phyloP scores from a whole-genome alignment of 1,284 basidiomycete genomes.

The Bjerkandera adusta region DNA sequence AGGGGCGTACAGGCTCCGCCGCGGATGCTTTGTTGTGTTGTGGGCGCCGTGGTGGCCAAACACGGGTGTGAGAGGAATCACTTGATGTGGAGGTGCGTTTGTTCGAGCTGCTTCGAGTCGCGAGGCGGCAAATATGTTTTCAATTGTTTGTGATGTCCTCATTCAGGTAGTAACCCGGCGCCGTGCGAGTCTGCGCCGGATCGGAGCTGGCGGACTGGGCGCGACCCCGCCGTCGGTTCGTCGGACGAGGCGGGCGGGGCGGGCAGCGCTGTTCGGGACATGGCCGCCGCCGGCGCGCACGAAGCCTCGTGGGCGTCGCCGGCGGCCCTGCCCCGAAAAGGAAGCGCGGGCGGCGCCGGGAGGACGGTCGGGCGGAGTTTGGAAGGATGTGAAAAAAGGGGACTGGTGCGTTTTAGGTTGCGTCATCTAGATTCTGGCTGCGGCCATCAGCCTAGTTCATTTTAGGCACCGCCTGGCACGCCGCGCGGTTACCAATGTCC shows the following conservation, averaged over 20 bases:
- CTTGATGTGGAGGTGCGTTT: constrained; percentile 7
- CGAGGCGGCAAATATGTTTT: constrained; percentile 1
- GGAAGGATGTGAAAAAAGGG: constrained; percentile 18
- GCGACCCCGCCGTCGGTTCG: too few species aligned
- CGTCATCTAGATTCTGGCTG: constrained; percentile 35
- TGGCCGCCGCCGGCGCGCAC: constrained; percentile 2
- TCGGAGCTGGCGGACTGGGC: too few species aligned
- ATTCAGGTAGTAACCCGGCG: constrained; percentile 3
- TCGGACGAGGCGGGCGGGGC: too few species aligned
- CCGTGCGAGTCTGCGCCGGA: background rate
- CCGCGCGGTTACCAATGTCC: constrained; percentile 28
- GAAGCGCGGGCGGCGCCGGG: constrained; percentile 5
- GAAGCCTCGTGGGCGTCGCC: constrained; percentile 10
- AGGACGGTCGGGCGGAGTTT: constrained; percentile 14
- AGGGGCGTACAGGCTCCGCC: too few species aligned
- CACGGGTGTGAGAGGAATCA: constrained; percentile 6
- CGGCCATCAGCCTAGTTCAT: constrained; percentile 35
- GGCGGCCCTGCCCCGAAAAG: constrained; percentile 11
- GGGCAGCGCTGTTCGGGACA: background rate
- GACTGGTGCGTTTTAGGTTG: constrained; percentile 29
- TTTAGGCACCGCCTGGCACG: constrained; percentile 33
- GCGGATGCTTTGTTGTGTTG: too few species aligned
- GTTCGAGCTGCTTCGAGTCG: background rate
- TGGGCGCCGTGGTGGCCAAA: too few species aligned
- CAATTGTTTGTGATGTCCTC: background rate